Evolutionary conservation across 1,139 yeast genomes (phyloP).

Genomic region (Suhomyces atakaporum): DNA sequence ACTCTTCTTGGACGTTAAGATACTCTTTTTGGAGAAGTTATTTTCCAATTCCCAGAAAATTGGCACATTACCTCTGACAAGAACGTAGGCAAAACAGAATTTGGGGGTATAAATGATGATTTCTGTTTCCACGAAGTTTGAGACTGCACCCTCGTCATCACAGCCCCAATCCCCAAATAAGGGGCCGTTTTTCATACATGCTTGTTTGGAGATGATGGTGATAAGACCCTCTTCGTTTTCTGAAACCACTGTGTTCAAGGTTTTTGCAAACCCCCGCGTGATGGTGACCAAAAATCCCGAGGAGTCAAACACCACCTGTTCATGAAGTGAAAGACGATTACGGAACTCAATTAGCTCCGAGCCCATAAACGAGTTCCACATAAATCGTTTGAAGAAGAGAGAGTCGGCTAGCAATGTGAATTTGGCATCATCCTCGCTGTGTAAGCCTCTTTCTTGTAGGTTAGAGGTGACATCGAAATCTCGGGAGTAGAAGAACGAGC

Average conservation of each 20-base stretch:
- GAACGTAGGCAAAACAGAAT: constrained; percentile 58
- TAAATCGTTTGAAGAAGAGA: constrained; percentile 54
- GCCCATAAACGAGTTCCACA: constrained; percentile 67
- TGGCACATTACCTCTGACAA: constrained; percentile 70
- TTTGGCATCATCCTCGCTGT: constrained; percentile 25
- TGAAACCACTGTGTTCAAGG: constrained; percentile 49
- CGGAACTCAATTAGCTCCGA: constrained; percentile 62
- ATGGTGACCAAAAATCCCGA: constrained; percentile 61
- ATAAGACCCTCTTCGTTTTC: constrained; percentile 46
- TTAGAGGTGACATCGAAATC: constrained; percentile 66
- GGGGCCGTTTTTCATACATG: constrained; percentile 60
- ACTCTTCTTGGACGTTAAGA: constrained; percentile 44
- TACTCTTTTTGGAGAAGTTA: constrained; percentile 40
- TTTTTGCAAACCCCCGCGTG: constrained; percentile 66
- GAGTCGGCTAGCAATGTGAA: constrained; percentile 43
- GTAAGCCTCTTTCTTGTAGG: constrained; percentile 55
- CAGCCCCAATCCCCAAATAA: constrained; percentile 69
- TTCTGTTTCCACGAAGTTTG: constrained; percentile 70
- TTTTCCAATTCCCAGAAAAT: constrained; percentile 61
- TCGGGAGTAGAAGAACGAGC: constrained; percentile 65
- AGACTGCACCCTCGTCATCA: constrained; percentile 69
- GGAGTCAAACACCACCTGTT: constrained; percentile 52
- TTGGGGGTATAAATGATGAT: constrained; percentile 55
- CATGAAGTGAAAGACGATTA: constrained; percentile 51
- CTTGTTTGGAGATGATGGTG: constrained; percentile 68